Conservation (phyloP, 2,329 filamentous ascomycete genomes). For the Capronia coronata region DNA sequence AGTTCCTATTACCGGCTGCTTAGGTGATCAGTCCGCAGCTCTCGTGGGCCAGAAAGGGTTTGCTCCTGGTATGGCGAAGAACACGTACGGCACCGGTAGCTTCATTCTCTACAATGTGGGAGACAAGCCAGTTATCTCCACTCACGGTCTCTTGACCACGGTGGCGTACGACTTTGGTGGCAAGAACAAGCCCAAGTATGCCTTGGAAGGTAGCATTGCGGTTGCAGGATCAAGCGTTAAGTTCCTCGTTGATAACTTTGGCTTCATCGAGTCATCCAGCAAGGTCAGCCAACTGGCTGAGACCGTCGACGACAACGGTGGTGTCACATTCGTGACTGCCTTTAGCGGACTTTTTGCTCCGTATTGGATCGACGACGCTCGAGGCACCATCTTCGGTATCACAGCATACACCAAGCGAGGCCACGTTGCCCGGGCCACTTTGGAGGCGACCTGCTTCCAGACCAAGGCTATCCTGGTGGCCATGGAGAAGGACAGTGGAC, state of each 20-base stretch:
- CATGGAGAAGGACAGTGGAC: conserved; percentile 79
- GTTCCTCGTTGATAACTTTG: conserved; percentile 62
- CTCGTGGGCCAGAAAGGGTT: conserved; percentile 83
- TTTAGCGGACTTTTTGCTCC: conserved; percentile 88
- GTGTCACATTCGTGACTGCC: conserved; percentile 79
- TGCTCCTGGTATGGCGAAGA: conserved; percentile 74
- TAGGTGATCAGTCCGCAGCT: conserved; percentile 81
- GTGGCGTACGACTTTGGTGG: conserved; percentile 78
- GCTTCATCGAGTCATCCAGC: conserved; percentile 54
- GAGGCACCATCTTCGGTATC: conserved; percentile 80
- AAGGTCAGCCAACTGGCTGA: conserved; percentile 60
- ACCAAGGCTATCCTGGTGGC: conserved; percentile 86
- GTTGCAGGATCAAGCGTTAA: conserved; percentile 76
- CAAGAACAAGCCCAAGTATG: conserved; percentile 63
- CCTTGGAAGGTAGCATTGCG: conserved; percentile 75
- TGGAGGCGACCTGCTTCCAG: conserved; percentile 88
- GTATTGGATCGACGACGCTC: conserved; percentile 91
- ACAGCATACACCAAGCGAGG: conserved; percentile 78
- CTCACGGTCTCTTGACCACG: conserved; percentile 74
- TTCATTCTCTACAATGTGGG: conserved; percentile 88
- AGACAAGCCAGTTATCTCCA: conserved; percentile 75
- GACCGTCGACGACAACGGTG: conserved; percentile 67
- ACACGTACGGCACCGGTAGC: conserved; percentile 85
- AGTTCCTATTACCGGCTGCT: conserved; percentile 69
- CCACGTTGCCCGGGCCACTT: conserved; percentile 80